Base-by-base conservation (phyloP, 805 yeast species). In the Candida berthetii region DNA sequence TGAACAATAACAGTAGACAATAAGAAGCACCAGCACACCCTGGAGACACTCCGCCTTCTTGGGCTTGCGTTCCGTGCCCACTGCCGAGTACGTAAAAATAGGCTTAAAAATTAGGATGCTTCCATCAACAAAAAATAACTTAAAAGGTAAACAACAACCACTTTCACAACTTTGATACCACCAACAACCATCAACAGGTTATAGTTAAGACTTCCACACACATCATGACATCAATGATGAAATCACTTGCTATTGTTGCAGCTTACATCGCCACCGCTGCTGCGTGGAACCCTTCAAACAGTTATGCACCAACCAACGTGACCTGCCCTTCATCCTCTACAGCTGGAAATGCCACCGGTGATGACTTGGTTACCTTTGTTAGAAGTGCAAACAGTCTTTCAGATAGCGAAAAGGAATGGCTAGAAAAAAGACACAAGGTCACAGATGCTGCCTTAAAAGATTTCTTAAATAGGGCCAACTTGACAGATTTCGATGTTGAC, bases 231-330 rank as follows among this genome's bases (percentile, higher is more conserved):
- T 7, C 24, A 22, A 22, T n/a, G 24, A 22, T 22, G 24, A 22
- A 27, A 13, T 27, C 29, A 2, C 15, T 16, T 25, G 19, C 18
- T 28, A 36, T 18, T n/a, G 6, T 14, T n/a, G 31, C 32, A 32
- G 8, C 31, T 14, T 10, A 15, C n/a, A 10, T 17, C 22, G 22
- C 25, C 13, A 11, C 18, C 13, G 31, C 29, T 13, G 22, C 16
- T 27, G 68, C 67, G 1, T 77, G 78, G 80, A 72, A 80, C 3
- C 82, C 82, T 2, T 69, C 77, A 0, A 69, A 74, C 42, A 65
- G 75, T 1, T 82, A 82, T 48, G 82, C 82, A 1, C 89, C 89
- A 1, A 82, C 76, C 1, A 58, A 61, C 13, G 74, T 80, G 6
- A 61, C 66, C 3, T 81, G 87, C 59, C 85, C 84, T 0, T 35